Evolutionary conservation across 306 rosid genomes (phyloP), one percentile per base, ranked within the genome.

Genomic region (Begonia fuchsioides): DNA sequence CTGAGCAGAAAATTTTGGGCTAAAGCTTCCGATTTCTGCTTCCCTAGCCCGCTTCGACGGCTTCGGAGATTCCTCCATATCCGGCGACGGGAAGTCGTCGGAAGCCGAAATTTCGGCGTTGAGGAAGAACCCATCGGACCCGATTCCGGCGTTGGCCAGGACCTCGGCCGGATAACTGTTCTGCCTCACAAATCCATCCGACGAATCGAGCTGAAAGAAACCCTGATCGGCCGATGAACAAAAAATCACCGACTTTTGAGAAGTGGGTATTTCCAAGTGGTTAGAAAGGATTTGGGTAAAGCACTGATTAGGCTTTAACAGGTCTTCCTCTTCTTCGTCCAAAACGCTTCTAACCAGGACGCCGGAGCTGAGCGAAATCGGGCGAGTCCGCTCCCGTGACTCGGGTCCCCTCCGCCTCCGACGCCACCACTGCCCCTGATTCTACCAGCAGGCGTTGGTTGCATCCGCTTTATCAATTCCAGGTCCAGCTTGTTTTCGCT

Each of bases 351-450:
- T 55, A 87, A 61, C 96, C 94, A 83, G 35, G 69, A 51, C 14
- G 87, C 85, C 40, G 96, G 93, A 43, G 93, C 77, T 38, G 96
- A 87, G 17, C 65, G 79, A 71, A 75, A 77, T 50, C 92, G 81
- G 40, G 75, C 32, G 15, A 87, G 76, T 17, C 71, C 77, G 39
- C 32, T 15, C 1, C 61, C 60, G 2, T 60, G 61, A 48, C 64
- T 58, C 50, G 50, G 39, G 12, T 52, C 35, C 35, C 35, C 35
- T 26, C 52, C 63, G 38, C 43, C 48, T 8, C 65, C 68, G 49
- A 58, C 45, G 11, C 65, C 67, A 11, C 62, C 50, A 13, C 60
- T 50, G 7, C 75, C 51, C 49, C 63, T 52, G 16, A 65, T 49
- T 26, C 35, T 6, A 47, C 60, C 67, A 39, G 66, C 64, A 43